Conservation (phyloP, 2,329 filamentous ascomycete genomes). For the Pseudogymnoascus destructans region DNA sequence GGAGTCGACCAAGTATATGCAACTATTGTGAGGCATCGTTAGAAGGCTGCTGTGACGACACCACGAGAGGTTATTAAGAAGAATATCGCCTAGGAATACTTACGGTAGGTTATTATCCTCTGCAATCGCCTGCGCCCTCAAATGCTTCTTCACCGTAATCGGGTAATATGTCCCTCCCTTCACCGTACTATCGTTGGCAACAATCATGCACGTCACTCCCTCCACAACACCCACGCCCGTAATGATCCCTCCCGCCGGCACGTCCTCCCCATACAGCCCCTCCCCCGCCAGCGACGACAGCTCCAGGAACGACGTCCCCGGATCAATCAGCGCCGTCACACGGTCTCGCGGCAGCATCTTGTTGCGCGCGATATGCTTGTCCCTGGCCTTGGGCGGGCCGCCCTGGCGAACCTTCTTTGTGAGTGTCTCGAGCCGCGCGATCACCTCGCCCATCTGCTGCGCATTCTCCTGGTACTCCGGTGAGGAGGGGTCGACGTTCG, state of each 20-base stretch:
- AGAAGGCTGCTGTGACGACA: background rate
- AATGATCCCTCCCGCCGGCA: slow-evolving; percentile 82
- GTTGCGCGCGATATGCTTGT: slow-evolving; percentile 75
- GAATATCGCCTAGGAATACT: slow-evolving; percentile 20
- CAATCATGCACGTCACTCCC: slow-evolving; percentile 82
- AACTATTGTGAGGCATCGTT: slow-evolving; percentile 33
- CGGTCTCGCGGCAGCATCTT: slow-evolving; percentile 94
- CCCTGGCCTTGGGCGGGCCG: slow-evolving; percentile 66
- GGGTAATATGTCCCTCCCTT: slow-evolving; percentile 97
- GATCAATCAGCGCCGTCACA: slow-evolving; percentile 75
- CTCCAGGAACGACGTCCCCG: slow-evolving; percentile 81
- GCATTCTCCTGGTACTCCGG: slow-evolving; percentile 73
- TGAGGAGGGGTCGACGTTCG: slow-evolving; percentile 62
- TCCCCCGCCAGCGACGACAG: slow-evolving; percentile 85
- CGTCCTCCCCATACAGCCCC: slow-evolving; percentile 77
- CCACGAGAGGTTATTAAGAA: background rate
- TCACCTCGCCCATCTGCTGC: slow-evolving; percentile 60
- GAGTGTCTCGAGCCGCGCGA: slow-evolving; percentile 53
- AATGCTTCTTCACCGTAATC: slow-evolving; percentile 94
- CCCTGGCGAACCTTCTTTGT: slow-evolving; percentile 61
- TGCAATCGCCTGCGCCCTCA: slow-evolving; percentile 81
- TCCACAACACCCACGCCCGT: slow-evolving; percentile 84
- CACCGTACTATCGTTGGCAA: slow-evolving; percentile 92
- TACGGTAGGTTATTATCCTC: slow-evolving; percentile 68
- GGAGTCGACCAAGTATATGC: slow-evolving; percentile 92